Percentiles rank a stretch among this genome's conserved stretches.
These are phyloP conservation scores for Penicillium steckii DNA, from an alignment of 495 filamentous ascomycete species.

Conservation along the genomic window DNA sequence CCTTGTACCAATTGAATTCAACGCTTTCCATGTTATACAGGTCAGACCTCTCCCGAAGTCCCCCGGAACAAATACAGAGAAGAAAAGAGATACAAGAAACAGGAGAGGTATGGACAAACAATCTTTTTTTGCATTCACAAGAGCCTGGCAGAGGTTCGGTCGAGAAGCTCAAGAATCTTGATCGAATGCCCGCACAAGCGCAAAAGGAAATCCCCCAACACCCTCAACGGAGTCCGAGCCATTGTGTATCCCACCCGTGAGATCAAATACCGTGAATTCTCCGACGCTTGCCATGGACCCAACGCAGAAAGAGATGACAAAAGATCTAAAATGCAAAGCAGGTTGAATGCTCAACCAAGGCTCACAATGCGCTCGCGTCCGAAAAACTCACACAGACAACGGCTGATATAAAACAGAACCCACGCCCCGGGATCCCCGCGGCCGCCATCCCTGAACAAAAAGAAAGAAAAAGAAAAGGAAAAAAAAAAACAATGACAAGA, in stretches of 20 bases:
- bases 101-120: constrained; percentile 38
- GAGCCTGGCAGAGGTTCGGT: constrained; percentile 17
- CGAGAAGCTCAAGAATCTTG: constrained; percentile 12
- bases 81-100: constrained; percentile 2
- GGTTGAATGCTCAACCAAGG: constrained; percentile 30
- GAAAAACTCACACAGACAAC: constrained; percentile 29
- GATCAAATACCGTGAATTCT: constrained; percentile 48
- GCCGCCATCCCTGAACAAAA: constrained; percentile 27
- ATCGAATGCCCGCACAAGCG: constrained; percentile 32
- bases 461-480: constrained; percentile 31
- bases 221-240: constrained; percentile 46
- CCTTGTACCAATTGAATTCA: constrained; percentile 4
- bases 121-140: constrained; percentile 39
- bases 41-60: background rate
- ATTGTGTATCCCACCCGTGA: constrained; percentile 46
- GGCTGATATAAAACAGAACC: constrained; percentile 16
- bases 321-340: constrained; percentile 49
- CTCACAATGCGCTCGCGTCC: constrained; percentile 24
- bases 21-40: background rate
- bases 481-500: constrained; percentile 36
- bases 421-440: constrained; percentile 17
- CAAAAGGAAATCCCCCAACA: constrained; percentile 49
- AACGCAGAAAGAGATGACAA: constrained; percentile 42
- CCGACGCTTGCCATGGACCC: constrained; percentile 44
- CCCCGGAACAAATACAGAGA: constrained; percentile 3